Evolutionary conservation across 23 red algal genomes (phyloP), one percentile per base, ranked within the genome.

Genomic region (Rhodosorus marinus): DNA sequence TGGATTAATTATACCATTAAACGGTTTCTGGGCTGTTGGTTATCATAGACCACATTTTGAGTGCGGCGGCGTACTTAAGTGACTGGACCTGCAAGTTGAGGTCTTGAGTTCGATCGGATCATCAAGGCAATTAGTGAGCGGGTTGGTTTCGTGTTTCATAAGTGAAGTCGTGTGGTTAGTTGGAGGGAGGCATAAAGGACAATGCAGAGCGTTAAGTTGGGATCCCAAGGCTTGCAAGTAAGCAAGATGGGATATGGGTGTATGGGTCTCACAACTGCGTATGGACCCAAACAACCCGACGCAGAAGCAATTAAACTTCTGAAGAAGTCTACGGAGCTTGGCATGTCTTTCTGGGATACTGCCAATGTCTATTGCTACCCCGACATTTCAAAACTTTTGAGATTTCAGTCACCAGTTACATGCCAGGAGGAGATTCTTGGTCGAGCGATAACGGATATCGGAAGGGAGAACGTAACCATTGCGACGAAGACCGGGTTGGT

Each of bases 251-350:
- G 71, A 14, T 77, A 49, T 53, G 71, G 71, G 17, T 77, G 59
- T 31, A 77, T 77, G 71, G 71, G 71, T 48, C 31, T 66, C 23
- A 77, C 71, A 14, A 66, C 71, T 8, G 59, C 59, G 3, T 77
- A 77, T 21, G 71, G 55, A 4, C 5, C 71, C 24, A 63, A 52
- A 32, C 47, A 66, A 6, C 47, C 55, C 6, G 59, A 77, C 27
- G 71, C 64, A 20, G 0, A 60, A 25, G 66, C 66, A 36, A 42
- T 66, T 3, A 51, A 25, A 2, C 48, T 77, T 9, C 47, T 66
- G 1, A 11, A 77, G 17, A 41, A 64, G 28, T 36, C 48, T 14
- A 30, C 47, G 11, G 4, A 4, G 6, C 4, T 35, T 27, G 55
- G 57, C 38, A 56, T 77, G 9, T 56, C 14, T 36, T 54, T 62